These are phyloP conservation scores for Cyclanthera cordifolia DNA, from an alignment of 306 rosid species.

Conservation along the genomic window DNA sequence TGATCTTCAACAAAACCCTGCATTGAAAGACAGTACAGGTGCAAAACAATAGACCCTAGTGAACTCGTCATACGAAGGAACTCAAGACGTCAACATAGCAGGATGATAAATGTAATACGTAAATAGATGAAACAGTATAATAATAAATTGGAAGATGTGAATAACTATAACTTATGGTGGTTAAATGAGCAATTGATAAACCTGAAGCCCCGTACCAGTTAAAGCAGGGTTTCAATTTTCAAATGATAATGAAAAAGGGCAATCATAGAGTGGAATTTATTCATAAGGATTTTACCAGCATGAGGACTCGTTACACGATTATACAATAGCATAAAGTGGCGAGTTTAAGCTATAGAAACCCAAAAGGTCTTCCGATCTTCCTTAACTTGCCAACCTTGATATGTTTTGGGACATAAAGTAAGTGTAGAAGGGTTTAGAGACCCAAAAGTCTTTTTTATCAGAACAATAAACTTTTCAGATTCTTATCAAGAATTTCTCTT, in stretches of 20 bases:
- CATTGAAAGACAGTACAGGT: conserved; percentile 7
- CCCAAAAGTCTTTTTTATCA: neutral
- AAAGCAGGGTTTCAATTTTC: conserved; percentile 4
- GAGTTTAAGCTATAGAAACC: neutral
- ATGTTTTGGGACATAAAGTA: neutral
- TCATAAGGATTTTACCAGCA: neutral
- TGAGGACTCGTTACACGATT: neutral
- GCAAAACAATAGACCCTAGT: neutral
- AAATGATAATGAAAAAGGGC: neutral
- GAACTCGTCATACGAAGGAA: neutral
- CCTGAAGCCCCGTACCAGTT: neutral
- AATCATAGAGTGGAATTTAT: neutral
- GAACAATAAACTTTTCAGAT: neutral
- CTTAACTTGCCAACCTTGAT: neutral
- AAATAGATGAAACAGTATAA: neutral
- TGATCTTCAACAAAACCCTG: conserved; percentile 99
- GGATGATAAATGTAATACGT: neutral
- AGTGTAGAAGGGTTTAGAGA: neutral
- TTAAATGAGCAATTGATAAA: neutral
- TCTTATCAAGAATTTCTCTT: conserved; percentile 2
- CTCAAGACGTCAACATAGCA: neutral
- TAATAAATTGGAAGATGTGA: neutral
- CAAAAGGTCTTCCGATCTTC: neutral
- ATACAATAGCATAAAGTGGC: neutral
- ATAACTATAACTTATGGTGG: neutral